A percentile compares a stretch with the other conserved stretches of the same genome.
These are phyloP conservation scores for Citrus inodora DNA, from an alignment of 345 rosid genomes.

Conservation along the genomic window DNA sequence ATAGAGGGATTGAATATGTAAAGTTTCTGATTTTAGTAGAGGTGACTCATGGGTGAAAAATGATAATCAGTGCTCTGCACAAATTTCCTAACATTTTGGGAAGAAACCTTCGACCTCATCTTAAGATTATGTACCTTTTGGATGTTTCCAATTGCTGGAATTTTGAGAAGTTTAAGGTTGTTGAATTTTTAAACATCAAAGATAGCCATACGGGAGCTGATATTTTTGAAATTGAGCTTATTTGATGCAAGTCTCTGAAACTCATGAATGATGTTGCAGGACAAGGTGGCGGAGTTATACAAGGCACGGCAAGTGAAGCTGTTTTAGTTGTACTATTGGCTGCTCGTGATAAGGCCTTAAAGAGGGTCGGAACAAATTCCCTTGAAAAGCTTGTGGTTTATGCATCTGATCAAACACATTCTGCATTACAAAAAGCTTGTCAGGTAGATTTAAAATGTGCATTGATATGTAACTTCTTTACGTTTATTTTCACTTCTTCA, in stretches of 20 bases:
- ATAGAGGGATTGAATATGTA: not conserved
- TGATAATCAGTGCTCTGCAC: not conserved
- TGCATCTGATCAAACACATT: constrained; percentile 86
- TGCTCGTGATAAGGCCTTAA: constrained; percentile 65
- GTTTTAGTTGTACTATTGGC: constrained; percentile 69
- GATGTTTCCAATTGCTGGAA: not conserved
- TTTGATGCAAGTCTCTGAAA: constrained; percentile 4
- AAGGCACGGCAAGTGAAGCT: constrained; percentile 96
- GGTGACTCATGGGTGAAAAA: not conserved
- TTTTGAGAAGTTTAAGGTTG: not conserved
- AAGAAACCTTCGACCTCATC: not conserved
- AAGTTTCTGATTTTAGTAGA: not conserved
- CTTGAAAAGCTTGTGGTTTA: constrained; percentile 80
- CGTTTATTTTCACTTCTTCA: too few relatives aligned
- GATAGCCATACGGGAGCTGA: not conserved
- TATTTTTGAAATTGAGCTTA: not conserved
- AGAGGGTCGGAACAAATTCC: constrained; percentile 51
- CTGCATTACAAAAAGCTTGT: constrained; percentile 79
- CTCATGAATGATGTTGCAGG: constrained; percentile 40
- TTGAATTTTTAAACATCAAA: constrained; percentile 1
- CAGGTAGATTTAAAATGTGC: constrained; percentile 44
- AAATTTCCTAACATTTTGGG: not conserved
- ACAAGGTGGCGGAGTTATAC: constrained; percentile 91
- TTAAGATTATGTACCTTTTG: not conserved
- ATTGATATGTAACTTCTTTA: not conserved